Evolutionary conservation across 2,329 filamentous ascomycete genomes (phyloP).

Genomic region (Alternaria sp.): DNA sequence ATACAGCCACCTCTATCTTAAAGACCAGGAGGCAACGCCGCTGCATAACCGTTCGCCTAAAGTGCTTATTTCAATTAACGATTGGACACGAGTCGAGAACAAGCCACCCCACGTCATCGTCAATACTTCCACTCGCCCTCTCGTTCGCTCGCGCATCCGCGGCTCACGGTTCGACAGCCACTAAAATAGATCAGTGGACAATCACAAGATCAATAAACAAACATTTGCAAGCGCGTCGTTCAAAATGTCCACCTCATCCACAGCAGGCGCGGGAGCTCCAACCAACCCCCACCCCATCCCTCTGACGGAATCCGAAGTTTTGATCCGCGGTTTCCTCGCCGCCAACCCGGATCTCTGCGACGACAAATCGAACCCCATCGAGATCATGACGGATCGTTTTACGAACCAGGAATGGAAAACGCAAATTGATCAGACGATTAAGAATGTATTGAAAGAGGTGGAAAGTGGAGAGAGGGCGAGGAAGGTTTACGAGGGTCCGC

Average conservation of each 20-base stretch:
- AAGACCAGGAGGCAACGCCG: neutral
- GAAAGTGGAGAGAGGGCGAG: slow-evolving; percentile 34
- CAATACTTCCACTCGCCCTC: slow-evolving; percentile 7
- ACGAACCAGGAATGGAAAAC: slow-evolving; percentile 54
- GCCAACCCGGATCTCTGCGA: slow-evolving; percentile 40
- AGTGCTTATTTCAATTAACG: neutral
- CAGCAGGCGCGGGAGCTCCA: slow-evolving; percentile 4
- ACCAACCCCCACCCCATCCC: slow-evolving; percentile 30
- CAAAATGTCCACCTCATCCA: slow-evolving; percentile 17
- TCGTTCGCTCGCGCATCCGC: slow-evolving; percentile 1
- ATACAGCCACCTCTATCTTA: neutral
- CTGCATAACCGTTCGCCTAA: neutral
- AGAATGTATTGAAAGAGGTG: slow-evolving; percentile 35
- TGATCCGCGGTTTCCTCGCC: slow-evolving; percentile 44
- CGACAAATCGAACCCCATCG: slow-evolving; percentile 33
- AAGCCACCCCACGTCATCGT: slow-evolving; percentile 18
- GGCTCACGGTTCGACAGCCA: neutral
- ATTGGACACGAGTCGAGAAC: slow-evolving; percentile 8
- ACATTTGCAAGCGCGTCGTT: slow-evolving; percentile 4
- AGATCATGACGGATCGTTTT: slow-evolving; percentile 51
- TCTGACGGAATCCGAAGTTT: slow-evolving; percentile 41
- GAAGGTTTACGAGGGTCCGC: slow-evolving; percentile 37
- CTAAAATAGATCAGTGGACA: slow-evolving; percentile 11
- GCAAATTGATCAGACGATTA: slow-evolving; percentile 49
- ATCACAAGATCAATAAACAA: slow-evolving; percentile 4